These are phyloP conservation scores for Haplosporangium sp. DNA, from an alignment of 371 early-diverging fungal species.

Conservation along the genomic window DNA sequence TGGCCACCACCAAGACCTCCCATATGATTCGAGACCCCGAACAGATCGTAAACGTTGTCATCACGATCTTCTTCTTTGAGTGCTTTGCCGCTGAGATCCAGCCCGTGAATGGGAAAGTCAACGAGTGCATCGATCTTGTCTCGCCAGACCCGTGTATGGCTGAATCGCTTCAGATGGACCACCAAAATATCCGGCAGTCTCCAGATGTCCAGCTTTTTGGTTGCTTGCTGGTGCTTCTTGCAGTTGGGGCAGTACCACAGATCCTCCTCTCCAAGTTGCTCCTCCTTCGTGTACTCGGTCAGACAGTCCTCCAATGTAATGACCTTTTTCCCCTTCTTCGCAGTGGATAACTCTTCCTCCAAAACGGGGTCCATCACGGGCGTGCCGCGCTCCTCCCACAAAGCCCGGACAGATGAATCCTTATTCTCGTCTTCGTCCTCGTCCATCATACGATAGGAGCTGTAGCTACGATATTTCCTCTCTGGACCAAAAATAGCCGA, in stretches of 20 bases:
- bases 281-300: conserved; percentile 82
- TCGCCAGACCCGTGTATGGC: conserved; percentile 76
- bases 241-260: conserved; percentile 89
- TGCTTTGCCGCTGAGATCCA: conserved; percentile 69
- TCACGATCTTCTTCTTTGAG: conserved; percentile 49
- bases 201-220: conserved; percentile 90
- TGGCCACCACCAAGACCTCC: conserved; percentile 96
- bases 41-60: conserved; percentile 82
- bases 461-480: conserved; percentile 1
- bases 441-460: conserved; percentile 17
- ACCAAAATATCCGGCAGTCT: conserved; percentile 88
- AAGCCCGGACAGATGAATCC: conserved; percentile 12
- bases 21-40: conserved; percentile 91
- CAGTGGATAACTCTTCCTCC: conserved; percentile 18
- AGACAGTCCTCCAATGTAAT: conserved; percentile 81
- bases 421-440: conserved; percentile 29
- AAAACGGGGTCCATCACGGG: conserved; percentile 29
- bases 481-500: conserved; percentile 9
- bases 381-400: conserved; percentile 34
- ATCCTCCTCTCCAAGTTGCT: conserved; percentile 85
- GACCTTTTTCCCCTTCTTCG: conserved; percentile 51
- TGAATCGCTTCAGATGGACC: conserved; percentile 92
- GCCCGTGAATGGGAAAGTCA: conserved; percentile 78
- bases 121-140: conserved; percentile 89
- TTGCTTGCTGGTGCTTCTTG: conserved; percentile 81